Evolutionary conservation across 176 grass and related monocot genomes (phyloP), one percentile per base, ranked within the genome.

Genomic region (Rhynchospora breviuscula): DNA sequence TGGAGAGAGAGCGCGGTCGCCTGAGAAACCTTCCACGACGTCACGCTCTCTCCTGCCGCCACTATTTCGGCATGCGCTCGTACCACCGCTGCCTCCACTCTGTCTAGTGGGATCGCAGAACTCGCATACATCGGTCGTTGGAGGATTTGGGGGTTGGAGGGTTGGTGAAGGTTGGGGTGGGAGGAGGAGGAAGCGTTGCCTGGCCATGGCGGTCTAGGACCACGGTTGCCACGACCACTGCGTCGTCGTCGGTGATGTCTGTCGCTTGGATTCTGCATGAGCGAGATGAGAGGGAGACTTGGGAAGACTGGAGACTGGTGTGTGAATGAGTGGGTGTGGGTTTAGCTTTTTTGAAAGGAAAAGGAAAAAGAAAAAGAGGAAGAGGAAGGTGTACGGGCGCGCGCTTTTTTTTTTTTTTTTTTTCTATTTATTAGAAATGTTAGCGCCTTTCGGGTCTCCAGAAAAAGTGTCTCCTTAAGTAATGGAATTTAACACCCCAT

Each of bases 21-120:
- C 56, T 85, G 83, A 56, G 83, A 59, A 26, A 85, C 69, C 48
- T 78, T 76, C 83, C 83, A 85, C 8, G 68, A 54, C 48, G 83
- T 78, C 5, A 85, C 83, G 25, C 83, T 85, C 23, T 61, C 47
- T 33, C 67, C 67, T 0, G 80, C 35, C 3, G 66, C 83, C 15
- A 75, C 26, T 10, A 85, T 58, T 59, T 74, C 66, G 8, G 19
- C 19, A 11, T 78, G 83, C 18, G 83, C 83, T 60, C 63, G 59
- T 25, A 40, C 68, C 19, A 60, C 83, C 29, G 69, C 67, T 8
- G 23, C 15, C 31, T 85, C 83, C 31, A 64, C 54, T 45, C 14
- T 78, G 31, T 83, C 61, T 67, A 69, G 15, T 44, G 67, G 13
- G 67, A 83, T 31, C n/a, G 7, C 13, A 53, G 0, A 26, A 25